Percentiles rank a stretch among this genome's conserved stretches.
Evolutionary conservation across 768 basidiomycete species (phyloP).

Genomic region (Lentinula sp.): DNA sequence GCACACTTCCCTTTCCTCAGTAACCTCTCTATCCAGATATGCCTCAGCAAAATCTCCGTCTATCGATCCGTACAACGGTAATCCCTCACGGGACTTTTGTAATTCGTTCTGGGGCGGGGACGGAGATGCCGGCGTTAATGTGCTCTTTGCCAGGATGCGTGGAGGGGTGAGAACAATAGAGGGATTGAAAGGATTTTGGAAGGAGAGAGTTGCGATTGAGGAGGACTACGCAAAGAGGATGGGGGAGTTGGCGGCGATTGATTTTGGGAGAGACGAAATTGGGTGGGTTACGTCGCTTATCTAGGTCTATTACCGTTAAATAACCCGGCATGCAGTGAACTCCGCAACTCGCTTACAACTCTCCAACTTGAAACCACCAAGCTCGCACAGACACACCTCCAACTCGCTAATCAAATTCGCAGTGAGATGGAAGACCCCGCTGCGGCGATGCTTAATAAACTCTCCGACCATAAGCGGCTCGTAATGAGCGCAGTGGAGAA

Average conservation of each 20-base stretch:
- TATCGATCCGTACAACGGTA: slow-evolving; percentile 1
- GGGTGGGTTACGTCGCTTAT: slow-evolving; percentile 3
- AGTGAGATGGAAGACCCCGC: slow-evolving; percentile 70
- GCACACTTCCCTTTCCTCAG: no score
- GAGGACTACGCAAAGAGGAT: neutral
- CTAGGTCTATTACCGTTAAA: no score
- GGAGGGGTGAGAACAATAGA: slow-evolving; percentile 9
- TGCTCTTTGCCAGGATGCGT: slow-evolving; percentile 12
- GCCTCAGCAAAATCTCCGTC: slow-evolving; percentile 2
- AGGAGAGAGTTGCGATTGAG: slow-evolving; percentile 1
- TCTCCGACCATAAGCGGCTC: slow-evolving; percentile 68
- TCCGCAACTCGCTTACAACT: slow-evolving; percentile 75
- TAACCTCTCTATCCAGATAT: neutral
- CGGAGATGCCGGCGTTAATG: slow-evolving; percentile 9
- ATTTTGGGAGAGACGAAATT: slow-evolving; percentile 13
- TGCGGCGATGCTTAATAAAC: slow-evolving; percentile 51
- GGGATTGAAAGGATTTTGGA: slow-evolving; percentile 10
- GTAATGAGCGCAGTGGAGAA: slow-evolving; percentile 80
- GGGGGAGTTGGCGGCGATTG: neutral
- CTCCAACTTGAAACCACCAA: slow-evolving; percentile 79
- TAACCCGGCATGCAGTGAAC: slow-evolving; percentile 47
- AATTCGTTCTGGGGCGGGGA: slow-evolving; percentile 13
- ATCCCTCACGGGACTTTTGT: slow-evolving; percentile 9
- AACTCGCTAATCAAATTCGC: slow-evolving; percentile 69
- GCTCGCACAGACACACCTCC: slow-evolving; percentile 67